These are phyloP conservation scores for Mayamaea pseudoterrestris DNA, from an alignment of 108 stramenopile species.

Conservation along the genomic window DNA sequence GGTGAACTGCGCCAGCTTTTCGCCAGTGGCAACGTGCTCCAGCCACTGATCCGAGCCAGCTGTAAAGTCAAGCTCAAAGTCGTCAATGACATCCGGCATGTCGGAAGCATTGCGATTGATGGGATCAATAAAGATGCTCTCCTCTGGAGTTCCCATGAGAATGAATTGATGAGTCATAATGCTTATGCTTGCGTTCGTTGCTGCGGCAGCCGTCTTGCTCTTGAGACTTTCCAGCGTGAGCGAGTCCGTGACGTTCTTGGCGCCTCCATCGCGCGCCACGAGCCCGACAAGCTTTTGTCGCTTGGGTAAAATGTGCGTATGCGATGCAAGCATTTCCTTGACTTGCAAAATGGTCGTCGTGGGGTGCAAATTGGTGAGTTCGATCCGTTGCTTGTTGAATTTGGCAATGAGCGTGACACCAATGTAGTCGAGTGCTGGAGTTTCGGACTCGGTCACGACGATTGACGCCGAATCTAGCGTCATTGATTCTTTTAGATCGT, in stretches of 20 bases:
- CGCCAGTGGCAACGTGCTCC: constrained; percentile 70
- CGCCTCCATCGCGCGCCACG: constrained; percentile 11
- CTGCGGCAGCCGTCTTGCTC: constrained; percentile 10
- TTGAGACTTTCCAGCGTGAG: constrained; percentile 46
- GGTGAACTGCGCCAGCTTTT: constrained; percentile 79
- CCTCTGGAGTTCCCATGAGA: constrained; percentile 93
- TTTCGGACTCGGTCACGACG: too few relatives aligned
- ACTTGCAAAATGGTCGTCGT: constrained; percentile 46
- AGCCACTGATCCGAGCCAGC: constrained; percentile 66
- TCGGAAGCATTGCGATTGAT: constrained; percentile 35
- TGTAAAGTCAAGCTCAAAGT: constrained; percentile 86
- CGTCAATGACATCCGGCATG: constrained; percentile 81
- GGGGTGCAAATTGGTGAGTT: constrained; percentile 27
- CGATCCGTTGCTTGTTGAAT: constrained; percentile 62
- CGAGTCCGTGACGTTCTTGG: constrained; percentile 45
- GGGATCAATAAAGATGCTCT: constrained; percentile 86
- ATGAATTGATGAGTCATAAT: constrained; percentile 57
- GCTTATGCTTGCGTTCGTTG: background rate
- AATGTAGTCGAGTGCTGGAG: too few relatives aligned
- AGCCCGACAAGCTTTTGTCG: constrained; percentile 91
- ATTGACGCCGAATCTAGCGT: too few relatives aligned
- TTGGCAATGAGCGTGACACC: constrained; percentile 56
- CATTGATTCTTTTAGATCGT: too few relatives aligned
- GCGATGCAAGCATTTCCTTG: constrained; percentile 42
- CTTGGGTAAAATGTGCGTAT: constrained; percentile 69